Conservation (phyloP, 441 rosid genomes). For the Populus hybrid region DNA sequence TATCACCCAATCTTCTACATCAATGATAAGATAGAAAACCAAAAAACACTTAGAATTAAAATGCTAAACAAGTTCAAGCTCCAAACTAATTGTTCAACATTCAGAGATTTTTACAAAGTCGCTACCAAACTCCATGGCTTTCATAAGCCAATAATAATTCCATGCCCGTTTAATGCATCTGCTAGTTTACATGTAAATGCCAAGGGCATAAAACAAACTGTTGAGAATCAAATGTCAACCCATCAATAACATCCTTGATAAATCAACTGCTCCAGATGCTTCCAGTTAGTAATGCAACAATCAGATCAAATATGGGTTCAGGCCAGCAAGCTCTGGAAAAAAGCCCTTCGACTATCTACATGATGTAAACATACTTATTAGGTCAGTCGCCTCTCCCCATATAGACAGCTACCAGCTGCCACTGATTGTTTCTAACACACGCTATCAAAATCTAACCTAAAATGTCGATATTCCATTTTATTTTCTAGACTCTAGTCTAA, state of each 20-base stretch:
- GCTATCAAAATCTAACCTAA: not conserved
- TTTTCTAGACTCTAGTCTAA: not conserved
- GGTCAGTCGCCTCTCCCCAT: not conserved
- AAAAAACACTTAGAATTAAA: conserved; percentile 1
- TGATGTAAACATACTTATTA: not conserved
- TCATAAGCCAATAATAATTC: not conserved
- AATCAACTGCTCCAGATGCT: not conserved
- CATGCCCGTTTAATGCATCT: not conserved
- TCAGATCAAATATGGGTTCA: not conserved
- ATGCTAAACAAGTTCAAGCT: conserved; percentile 10
- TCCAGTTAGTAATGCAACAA: not conserved
- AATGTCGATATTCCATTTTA: not conserved
- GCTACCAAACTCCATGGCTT: not conserved
- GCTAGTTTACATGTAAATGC: not conserved
- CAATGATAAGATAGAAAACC: not conserved
- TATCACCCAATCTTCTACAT: not conserved
- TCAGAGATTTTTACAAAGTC: not conserved
- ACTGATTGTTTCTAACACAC: not conserved
- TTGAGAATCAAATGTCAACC: not conserved
- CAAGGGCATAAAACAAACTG: not conserved
- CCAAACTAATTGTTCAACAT: not conserved
- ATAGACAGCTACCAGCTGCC: not conserved
- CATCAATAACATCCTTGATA: not conserved
- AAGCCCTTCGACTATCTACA: not conserved
- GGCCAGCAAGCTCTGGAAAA: not conserved